These are phyloP conservation scores for Clavariopsis aquatica DNA, from an alignment of 495 filamentous ascomycete genomes.

Conservation along the genomic window DNA sequence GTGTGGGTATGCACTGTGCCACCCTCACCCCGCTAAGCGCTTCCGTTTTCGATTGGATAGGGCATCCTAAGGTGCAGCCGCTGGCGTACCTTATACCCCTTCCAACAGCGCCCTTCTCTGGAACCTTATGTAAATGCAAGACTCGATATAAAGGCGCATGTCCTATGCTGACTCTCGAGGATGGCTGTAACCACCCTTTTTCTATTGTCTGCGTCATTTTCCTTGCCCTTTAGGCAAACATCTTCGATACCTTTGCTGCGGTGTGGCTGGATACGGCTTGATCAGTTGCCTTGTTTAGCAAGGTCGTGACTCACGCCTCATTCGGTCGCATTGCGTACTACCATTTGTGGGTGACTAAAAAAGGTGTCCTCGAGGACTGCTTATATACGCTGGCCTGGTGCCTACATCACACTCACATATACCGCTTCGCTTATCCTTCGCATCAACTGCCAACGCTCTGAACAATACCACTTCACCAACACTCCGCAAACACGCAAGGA, in stretches of 20 bases:
- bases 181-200: not conserved
- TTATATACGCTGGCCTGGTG: not conserved
- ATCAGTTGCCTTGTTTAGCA: not conserved
- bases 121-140: slow-evolving; percentile 8
- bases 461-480: not conserved
- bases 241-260: not conserved
- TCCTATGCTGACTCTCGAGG: not conserved
- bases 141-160: not conserved
- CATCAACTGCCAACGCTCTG: not conserved
- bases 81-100: not conserved
- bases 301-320: slow-evolving; percentile 4
- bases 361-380: not conserved
- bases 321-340: not conserved
- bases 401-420: not conserved
- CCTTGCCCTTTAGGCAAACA: not conserved
- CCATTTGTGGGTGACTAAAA: not conserved
- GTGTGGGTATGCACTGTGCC: slow-evolving; percentile 5
- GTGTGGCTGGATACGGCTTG: not conserved
- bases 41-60: not conserved
- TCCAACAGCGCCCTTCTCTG: not conserved
- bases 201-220: not conserved
- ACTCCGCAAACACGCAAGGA: not conserved
- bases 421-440: not conserved
- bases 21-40: not conserved
- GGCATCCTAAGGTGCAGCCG: not conserved